Evolutionary conservation across 2,329 filamentous ascomycete species (phyloP).

Genomic region (Tolypocladium tropicale): DNA sequence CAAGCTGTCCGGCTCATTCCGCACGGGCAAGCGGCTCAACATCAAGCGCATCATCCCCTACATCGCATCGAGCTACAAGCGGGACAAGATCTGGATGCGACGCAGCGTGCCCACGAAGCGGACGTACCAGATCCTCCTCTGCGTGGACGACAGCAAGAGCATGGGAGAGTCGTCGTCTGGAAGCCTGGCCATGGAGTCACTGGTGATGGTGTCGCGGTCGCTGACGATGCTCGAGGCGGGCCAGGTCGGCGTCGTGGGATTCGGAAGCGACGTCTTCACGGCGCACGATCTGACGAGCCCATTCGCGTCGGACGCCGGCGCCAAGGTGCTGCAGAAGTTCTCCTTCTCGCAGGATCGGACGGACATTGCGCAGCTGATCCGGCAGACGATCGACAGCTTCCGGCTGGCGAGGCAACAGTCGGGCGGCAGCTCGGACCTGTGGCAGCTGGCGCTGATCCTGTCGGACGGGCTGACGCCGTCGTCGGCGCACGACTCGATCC

Average conservation of each 20-base stretch:
- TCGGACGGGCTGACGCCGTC: slow-evolving; percentile 87
- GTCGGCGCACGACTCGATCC: slow-evolving; percentile 69
- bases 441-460: slow-evolving; percentile 90
- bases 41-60: slow-evolving; percentile 99
- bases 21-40: slow-evolving; percentile 94
- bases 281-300: slow-evolving; percentile 78
- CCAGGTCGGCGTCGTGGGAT: slow-evolving; percentile 83
- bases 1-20: slow-evolving; percentile 92
- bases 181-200: slow-evolving; percentile 79
- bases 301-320: slow-evolving; percentile 67
- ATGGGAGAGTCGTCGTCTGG: slow-evolving; percentile 79
- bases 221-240: slow-evolving; percentile 91
- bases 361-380: slow-evolving; percentile 70
- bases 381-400: slow-evolving; percentile 72
- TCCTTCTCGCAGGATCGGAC: slow-evolving; percentile 78
- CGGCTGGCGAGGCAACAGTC: slow-evolving; percentile 59
- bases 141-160: slow-evolving; percentile 87
- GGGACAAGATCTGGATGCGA: slow-evolving; percentile 99
- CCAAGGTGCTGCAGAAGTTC: slow-evolving; percentile 76
- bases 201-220: slow-evolving; percentile 80
- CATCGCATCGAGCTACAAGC: slow-evolving; percentile 95
- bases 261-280: slow-evolving; percentile 73
- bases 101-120: slow-evolving; percentile 85
- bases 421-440: slow-evolving; percentile 57
- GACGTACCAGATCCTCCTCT: slow-evolving; percentile 93